Percentiles rank a stretch among this genome's conserved stretches.
Conservation (phyloP, 345 rosid species). For the Populus tremula region DNA sequence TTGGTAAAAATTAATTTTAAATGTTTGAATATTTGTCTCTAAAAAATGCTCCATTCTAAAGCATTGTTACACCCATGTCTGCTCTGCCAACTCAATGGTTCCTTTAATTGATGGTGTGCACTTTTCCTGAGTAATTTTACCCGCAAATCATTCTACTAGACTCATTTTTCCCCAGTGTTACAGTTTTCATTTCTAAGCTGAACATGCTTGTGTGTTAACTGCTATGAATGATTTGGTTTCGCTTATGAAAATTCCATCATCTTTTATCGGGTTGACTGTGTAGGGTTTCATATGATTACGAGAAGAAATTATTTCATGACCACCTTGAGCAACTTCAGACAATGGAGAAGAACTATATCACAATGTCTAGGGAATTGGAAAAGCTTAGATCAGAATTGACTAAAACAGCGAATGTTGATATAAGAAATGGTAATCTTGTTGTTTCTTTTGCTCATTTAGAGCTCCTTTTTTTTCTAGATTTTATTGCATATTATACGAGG, state of each 20-base stretch:
- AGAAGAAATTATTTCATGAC: constrained; percentile 81
- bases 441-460: neutral
- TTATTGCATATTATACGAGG: neutral
- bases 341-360: constrained; percentile 82
- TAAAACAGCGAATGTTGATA: constrained; percentile 53
- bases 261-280: constrained; percentile 16
- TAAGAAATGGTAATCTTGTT: constrained; percentile 49
- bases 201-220: neutral
- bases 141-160: too few relatives aligned
- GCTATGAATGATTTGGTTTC: neutral
- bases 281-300: constrained; percentile 85
- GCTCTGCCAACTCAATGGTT: neutral
- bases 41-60: neutral
- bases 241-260: neutral
- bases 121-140: too few relatives aligned
- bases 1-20: neutral
- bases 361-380: constrained; percentile 89
- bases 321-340: constrained; percentile 90
- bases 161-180: too few relatives aligned
- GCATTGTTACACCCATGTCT: neutral
- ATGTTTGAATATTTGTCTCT: neutral
- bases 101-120: neutral
- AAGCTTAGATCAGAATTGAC: constrained; percentile 79
- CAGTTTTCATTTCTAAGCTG: too few relatives aligned
- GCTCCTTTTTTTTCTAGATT: constrained; percentile 7